Base-by-base conservation (phyloP, 2,329 filamentous ascomycete species). In the Exophiala alcalophila region DNA sequence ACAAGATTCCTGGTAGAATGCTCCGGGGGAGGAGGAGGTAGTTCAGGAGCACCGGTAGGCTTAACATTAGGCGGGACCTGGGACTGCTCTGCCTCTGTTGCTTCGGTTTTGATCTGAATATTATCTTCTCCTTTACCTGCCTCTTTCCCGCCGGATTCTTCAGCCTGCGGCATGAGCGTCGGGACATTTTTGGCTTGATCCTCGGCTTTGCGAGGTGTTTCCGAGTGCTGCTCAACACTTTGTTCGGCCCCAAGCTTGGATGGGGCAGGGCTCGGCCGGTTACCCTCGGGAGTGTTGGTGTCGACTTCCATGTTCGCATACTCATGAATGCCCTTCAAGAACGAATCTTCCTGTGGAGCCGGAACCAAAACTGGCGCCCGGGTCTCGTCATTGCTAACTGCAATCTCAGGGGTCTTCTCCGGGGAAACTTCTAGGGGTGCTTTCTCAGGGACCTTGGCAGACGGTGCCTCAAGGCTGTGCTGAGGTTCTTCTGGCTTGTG, bases 1-100 rank as follows among this genome's bases (percentile, higher is more conserved):
- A 81, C 67, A 7, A 81, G 68, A 39, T 76, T 76, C 20, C 78
- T 72, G 12, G 74, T 73, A 7, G 74, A 73, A 20, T 76, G 63
- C 56, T 71, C 72, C 49, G 72, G 67, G 10, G 67, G 62, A 38
- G 37, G 41, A 21, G 43, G 44, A 16, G 44, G 33, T 29, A 9
- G 31, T 25, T 11, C 16, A 9, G 30, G 3, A 3, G 24, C 33
- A 10, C 19, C 12, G 10, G 20, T 25, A 3, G 3, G 8, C 3
- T 28, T 12, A 11, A 20, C 2, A 39, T 18, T 2, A 15, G 12
- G 7, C 27, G 27, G 27, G n/a, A n/a, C n/a, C n/a, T n/a, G n/a
- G n/a, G n/a, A n/a, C n/a, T n/a, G n/a, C n/a, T n/a, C n/a, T n/a
- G n/a, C n/a, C n/a, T n/a, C n/a, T n/a, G n/a, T n/a, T n/a, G n/a